Evolutionary conservation across 345 rosid species (phyloP), one percentile per base, ranked within the genome.

Genomic region (Gossypioides kirkii): DNA sequence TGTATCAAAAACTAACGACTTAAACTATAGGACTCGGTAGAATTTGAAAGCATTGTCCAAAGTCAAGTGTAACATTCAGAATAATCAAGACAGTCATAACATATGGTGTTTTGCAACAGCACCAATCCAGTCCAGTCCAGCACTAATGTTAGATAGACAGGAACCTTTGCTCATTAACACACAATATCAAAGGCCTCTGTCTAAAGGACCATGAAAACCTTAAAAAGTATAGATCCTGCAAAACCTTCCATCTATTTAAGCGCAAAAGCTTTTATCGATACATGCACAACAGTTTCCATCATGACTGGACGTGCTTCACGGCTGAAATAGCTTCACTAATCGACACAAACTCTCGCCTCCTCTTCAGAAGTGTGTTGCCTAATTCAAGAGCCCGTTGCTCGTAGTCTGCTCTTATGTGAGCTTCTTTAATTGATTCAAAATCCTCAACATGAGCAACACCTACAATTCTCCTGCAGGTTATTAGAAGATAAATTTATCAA

Each of bases 401-500:
- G 32, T 97, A 90, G 52, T 72, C 58, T 41, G 98, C 97, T 69
- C 96, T 80, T 73, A 64, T 78, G 72, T 84, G 53, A 47, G 83
- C 83, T 25, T 92, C 90, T 58, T 70, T 64, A 26, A 95, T 95
- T 38, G 96, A 92, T 82, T 92, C 99, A 67, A 94, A 89, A 85
- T 94, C 98, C 78, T 94, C 99, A 42, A 94, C 94, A 84, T 92
- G 99, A 8, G 96, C 93, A 56, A 95, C 98, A 55, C 99, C 99
- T 10, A 92, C 96, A 62, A 95, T 89, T 84, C 99, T 90, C 94
- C 93, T 94, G 72, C 62, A 61, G 80, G 56, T 60, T 14, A n/a
- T n/a, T n/a, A n/a, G 3, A 36, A 61, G 60, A 49, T 28, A 68
- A 6, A 16, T 45, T 10, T 4, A 47, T 20, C 45, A 2, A 13